Conservation (phyloP, 306 rosid genomes). For the Canavalia ensiformis region DNA sequence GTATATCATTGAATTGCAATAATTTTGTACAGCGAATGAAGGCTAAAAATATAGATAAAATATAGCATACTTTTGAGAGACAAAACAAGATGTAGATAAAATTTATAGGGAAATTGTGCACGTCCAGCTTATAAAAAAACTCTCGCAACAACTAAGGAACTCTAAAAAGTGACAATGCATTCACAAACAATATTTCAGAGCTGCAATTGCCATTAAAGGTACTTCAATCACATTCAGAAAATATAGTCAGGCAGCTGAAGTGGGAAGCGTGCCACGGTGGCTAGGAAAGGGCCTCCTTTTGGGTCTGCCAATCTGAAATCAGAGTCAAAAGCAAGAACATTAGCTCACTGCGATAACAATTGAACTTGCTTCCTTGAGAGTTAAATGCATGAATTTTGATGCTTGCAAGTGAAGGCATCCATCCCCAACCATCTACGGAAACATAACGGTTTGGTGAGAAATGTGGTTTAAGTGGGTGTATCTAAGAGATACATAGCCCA, state of each 20-base stretch:
- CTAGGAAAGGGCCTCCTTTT: slow-evolving; percentile 70
- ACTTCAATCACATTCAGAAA: slow-evolving; percentile 58
- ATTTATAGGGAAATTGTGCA: slow-evolving; percentile 13
- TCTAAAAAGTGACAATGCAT: slow-evolving; percentile 5
- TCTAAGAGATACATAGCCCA: background rate
- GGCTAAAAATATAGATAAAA: background rate
- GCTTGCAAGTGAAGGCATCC: slow-evolving; percentile 14
- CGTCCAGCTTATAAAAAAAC: slow-evolving; percentile 12
- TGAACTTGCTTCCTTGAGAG: slow-evolving; percentile 13
- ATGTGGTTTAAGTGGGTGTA: background rate
- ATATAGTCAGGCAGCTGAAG: slow-evolving; percentile 82
- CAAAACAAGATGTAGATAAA: background rate
- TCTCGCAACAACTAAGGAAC: slow-evolving; percentile 34
- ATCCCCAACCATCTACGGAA: slow-evolving; percentile 16
- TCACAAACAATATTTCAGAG: slow-evolving; percentile 25
- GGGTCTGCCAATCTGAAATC: slow-evolving; percentile 64
- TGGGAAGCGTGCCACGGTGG: slow-evolving; percentile 70
- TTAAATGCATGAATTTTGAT: slow-evolving; percentile 26
- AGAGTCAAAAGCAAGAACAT: background rate
- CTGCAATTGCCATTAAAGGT: slow-evolving; percentile 31
- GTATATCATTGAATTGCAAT: background rate
- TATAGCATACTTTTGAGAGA: too few relatives aligned
- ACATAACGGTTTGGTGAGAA: slow-evolving; percentile 26
- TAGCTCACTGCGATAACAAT: slow-evolving; percentile 1
- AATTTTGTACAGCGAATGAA: background rate